phyloP scores from a whole-genome alignment of 2,329 filamentous ascomycete genomes.

The Epichloe sp. region DNA sequence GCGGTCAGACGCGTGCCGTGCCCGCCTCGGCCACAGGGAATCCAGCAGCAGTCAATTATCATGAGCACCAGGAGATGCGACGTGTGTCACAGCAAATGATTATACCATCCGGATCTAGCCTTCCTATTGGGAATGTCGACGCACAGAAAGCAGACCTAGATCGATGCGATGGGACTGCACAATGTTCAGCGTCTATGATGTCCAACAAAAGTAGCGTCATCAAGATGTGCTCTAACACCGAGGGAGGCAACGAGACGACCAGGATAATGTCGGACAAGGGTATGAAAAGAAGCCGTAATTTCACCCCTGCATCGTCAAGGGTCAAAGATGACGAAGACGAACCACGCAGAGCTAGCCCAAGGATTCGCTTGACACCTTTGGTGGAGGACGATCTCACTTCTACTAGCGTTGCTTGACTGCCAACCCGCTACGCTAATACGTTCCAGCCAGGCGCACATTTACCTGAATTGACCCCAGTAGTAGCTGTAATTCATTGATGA shows the following conservation, averaged over 20 bases:
- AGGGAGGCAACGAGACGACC: not conserved
- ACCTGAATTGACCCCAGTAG: not conserved
- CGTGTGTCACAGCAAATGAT: conserved; percentile 28
- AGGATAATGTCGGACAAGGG: conserved; percentile 18
- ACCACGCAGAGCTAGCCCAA: conserved; percentile 20
- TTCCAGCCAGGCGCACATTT: not conserved
- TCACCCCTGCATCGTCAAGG: conserved; percentile 32
- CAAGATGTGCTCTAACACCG: not conserved
- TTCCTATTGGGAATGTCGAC: conserved; percentile 5
- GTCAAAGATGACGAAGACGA: conserved; percentile 36
- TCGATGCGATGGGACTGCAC: not conserved
- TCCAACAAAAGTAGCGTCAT: not conserved
- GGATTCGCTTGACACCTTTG: conserved; percentile 12
- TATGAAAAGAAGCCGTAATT: conserved; percentile 32
- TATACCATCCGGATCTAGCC: conserved; percentile 12
- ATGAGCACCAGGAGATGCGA: conserved; percentile 22
- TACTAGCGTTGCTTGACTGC: not conserved
- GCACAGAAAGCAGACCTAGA: not conserved
- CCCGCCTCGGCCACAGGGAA: conserved; percentile 9
- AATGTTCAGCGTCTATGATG: not conserved
- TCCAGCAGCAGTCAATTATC: conserved; percentile 4
- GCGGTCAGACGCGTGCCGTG: conserved; percentile 9
- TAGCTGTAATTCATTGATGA: not conserved
- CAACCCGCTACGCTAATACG: not conserved
- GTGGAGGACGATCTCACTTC: not conserved